phyloP scores from a whole-genome alignment of 2,329 filamentous ascomycete species.

The Fusarium annulatum region DNA sequence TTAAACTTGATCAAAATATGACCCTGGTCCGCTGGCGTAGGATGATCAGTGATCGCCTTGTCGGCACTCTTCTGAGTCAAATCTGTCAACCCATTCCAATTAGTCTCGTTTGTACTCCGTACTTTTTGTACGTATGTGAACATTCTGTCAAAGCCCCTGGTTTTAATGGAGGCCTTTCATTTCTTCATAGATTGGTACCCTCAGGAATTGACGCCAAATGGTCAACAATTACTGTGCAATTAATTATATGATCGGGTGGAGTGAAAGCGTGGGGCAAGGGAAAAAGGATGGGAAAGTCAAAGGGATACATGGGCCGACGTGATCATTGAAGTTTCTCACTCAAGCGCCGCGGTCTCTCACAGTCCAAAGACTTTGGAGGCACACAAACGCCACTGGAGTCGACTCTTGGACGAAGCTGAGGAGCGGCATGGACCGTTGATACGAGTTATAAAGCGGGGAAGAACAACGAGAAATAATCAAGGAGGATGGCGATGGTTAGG shows the following conservation, averaged over 20 bases:
- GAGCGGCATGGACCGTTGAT: conserved; percentile 10
- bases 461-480: not conserved
- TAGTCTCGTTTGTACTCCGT: conserved; percentile 38
- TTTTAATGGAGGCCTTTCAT: conserved; percentile 16
- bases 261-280: not conserved
- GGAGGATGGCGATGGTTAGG: not conserved
- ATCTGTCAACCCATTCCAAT: conserved; percentile 45
- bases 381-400: conserved; percentile 36
- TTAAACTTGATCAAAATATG: conserved; percentile 27
- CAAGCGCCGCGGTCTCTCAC: conserved; percentile 29
- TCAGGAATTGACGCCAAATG: not conserved
- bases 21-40: conserved; percentile 25
- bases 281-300: conserved; percentile 14
- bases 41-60: conserved; percentile 43
- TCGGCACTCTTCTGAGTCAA: conserved; percentile 43
- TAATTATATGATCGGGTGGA: not conserved
- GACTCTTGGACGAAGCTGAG: conserved; percentile 5
- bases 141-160: conserved; percentile 32
- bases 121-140: conserved; percentile 37
- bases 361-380: conserved; percentile 13
- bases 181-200: conserved; percentile 11
- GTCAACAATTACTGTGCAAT: conserved; percentile 4
- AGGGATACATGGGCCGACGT: conserved; percentile 9
- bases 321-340: conserved; percentile 18
- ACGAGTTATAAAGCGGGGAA: conserved; percentile 12